Evolutionary conservation across 768 basidiomycete genomes (phyloP).

Genomic region (Lactarius tabidus): DNA sequence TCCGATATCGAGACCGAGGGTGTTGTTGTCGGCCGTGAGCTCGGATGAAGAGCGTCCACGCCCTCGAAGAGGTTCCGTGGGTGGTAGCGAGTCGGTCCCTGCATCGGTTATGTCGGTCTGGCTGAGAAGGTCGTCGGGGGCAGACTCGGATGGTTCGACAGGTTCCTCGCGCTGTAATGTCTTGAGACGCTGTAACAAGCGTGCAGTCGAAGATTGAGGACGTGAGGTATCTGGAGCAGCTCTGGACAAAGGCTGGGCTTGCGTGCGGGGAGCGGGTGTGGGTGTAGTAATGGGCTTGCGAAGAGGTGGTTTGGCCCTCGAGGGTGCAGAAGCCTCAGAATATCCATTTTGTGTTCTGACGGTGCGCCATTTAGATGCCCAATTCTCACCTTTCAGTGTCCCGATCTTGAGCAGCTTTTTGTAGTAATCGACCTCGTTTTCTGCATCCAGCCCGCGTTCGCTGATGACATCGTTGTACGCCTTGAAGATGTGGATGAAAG

Average conservation of each 20-base stretch:
- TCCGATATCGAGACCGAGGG: conserved; percentile 32
- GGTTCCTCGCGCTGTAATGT: conserved; percentile 13
- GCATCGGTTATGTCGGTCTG: conserved; percentile 11
- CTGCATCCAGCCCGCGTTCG: conserved; percentile 70
- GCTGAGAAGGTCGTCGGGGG: conserved; percentile 16
- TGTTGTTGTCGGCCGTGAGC: conserved; percentile 27
- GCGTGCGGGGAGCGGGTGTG: background rate
- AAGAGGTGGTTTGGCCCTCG: conserved; percentile 6
- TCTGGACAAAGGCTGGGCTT: conserved; percentile 8
- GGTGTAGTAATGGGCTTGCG: conserved; percentile 11
- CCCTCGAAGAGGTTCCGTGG: background rate
- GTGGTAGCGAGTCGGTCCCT: conserved; percentile 11
- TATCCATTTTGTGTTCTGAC: conserved; percentile 58
- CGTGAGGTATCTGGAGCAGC: background rate
- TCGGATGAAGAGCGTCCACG: conserved; percentile 6
- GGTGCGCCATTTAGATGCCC: conserved; percentile 77
- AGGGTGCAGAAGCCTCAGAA: conserved; percentile 25
- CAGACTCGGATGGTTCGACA: conserved; percentile 8
- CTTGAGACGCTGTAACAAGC: conserved; percentile 22
- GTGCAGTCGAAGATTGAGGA: conserved; percentile 19
- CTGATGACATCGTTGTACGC: conserved; percentile 77
- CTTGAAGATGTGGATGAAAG: conserved; percentile 78
- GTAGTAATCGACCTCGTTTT: conserved; percentile 75
- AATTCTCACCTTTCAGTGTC: conserved; percentile 72
- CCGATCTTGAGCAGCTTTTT: conserved; percentile 79